phyloP scores from a whole-genome alignment of 495 filamentous ascomycete species.

The Penicillium canariense region DNA sequence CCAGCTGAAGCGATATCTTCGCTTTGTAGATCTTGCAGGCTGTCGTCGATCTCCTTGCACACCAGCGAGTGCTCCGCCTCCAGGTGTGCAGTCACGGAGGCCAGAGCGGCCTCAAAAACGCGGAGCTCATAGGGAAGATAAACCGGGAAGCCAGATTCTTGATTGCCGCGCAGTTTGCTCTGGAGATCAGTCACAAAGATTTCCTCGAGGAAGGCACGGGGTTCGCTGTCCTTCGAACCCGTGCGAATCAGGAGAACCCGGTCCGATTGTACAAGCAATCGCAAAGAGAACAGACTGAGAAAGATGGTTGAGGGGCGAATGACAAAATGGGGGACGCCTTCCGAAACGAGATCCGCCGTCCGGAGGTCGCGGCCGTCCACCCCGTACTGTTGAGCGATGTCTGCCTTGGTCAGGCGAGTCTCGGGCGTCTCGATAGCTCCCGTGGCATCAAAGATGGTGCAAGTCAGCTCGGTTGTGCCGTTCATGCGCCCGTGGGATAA shows the following conservation, averaged over 20 bases:
- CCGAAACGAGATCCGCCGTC: conserved; percentile 27
- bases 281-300: conserved; percentile 30
- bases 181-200: conserved; percentile 43
- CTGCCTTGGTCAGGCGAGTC: conserved; percentile 22
- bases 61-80: conserved; percentile 30
- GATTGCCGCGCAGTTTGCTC: conserved; percentile 58
- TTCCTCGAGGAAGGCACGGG: conserved; percentile 17
- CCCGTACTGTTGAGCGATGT: conserved; percentile 20
- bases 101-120: conserved; percentile 76
- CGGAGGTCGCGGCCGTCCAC: conserved; percentile 29
- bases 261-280: conserved; percentile 29
- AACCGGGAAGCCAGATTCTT: conserved; percentile 39
- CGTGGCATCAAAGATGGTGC: conserved; percentile 13
- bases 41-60: conserved; percentile 14
- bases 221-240: conserved; percentile 8
- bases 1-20: conserved; percentile 21
- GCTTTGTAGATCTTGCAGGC: conserved; percentile 20
- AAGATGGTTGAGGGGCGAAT: conserved; percentile 29
- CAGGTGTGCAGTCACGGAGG: conserved; percentile 50
- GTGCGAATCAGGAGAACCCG: conserved; percentile 25
- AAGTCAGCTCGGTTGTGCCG: conserved; percentile 18
- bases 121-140: conserved; percentile 68
- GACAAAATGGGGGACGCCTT: conserved; percentile 32
- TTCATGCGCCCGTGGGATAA: conserved; percentile 25
- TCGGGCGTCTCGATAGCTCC: conserved; percentile 1